Conservation (phyloP, 441 rosid species). For the Metrosideros polymorpha region DNA sequence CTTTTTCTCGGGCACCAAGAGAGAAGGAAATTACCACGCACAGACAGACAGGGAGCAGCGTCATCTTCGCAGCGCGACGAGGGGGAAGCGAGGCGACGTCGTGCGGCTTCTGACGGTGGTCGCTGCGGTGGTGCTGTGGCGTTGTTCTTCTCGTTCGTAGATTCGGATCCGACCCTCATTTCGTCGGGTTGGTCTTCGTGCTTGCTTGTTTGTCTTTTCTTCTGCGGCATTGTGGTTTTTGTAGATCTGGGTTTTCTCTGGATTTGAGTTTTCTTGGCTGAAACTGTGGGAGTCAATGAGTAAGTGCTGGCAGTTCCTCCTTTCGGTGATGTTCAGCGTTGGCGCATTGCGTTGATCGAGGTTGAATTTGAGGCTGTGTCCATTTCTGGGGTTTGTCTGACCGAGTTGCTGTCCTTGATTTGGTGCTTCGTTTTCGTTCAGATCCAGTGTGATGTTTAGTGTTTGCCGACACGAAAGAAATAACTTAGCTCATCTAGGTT, state of each 20-base stretch:
- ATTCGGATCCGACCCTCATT: slow-evolving; percentile 16
- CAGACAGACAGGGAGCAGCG: background rate
- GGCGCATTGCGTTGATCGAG: background rate
- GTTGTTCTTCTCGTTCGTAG: background rate
- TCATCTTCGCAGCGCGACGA: background rate
- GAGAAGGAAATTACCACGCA: background rate
- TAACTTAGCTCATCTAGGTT: background rate
- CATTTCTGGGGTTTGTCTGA: background rate
- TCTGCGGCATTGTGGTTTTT: background rate
- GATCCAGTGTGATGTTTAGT: background rate
- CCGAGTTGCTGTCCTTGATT: background rate
- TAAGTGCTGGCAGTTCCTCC: background rate
- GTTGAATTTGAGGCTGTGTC: background rate
- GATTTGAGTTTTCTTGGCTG: background rate
- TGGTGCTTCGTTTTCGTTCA: background rate
- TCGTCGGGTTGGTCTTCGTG: slow-evolving; percentile 2
- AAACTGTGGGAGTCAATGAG: background rate
- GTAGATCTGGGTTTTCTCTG: slow-evolving; percentile 7
- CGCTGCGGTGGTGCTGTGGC: background rate
- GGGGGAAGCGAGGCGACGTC: background rate
- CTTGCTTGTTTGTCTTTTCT: background rate
- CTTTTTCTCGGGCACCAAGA: background rate
- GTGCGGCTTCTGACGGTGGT: background rate
- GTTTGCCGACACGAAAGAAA: background rate
- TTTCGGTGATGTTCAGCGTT: background rate